A percentile compares a stretch with the other conserved stretches of the same genome.
Conservation (phyloP, 768 basidiomycete species). For the Macrolepiota albuminosa region DNA sequence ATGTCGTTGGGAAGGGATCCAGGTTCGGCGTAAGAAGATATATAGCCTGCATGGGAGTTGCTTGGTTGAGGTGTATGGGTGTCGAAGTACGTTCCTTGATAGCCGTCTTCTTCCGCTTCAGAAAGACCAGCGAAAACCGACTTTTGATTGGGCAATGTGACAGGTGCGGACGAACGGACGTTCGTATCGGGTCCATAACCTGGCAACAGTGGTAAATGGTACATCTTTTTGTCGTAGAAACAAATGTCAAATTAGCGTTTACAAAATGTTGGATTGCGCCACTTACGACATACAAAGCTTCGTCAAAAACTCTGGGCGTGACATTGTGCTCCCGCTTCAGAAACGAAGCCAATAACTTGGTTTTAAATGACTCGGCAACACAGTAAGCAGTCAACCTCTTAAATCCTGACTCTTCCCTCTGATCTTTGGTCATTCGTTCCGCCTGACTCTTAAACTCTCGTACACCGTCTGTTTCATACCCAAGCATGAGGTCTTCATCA, state of each 20-base stretch:
- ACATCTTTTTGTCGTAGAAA: constrained; percentile 51
- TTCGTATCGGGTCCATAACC: constrained; percentile 85
- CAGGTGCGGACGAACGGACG: constrained; percentile 76
- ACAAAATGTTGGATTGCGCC: not conserved
- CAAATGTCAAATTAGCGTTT: not conserved
- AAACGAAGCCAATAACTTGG: constrained; percentile 80
- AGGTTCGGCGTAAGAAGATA: constrained; percentile 41
- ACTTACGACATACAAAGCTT: constrained; percentile 88
- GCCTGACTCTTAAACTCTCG: constrained; percentile 80
- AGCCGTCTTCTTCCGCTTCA: constrained; percentile 87
- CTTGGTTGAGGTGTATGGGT: constrained; percentile 28
- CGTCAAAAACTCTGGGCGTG: constrained; percentile 80
- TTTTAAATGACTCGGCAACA: constrained; percentile 78
- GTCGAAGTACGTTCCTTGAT: constrained; percentile 81
- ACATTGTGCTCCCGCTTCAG: constrained; percentile 94
- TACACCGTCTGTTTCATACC: constrained; percentile 63
- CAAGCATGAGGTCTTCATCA: constrained; percentile 50
- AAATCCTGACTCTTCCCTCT: constrained; percentile 76
- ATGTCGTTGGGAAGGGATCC: constrained; percentile 15
- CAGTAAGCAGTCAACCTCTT: constrained; percentile 88
- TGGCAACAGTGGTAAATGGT: constrained; percentile 86
- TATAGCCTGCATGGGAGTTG: constrained; percentile 55
- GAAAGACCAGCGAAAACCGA: constrained; percentile 67
- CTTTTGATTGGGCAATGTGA: constrained; percentile 45
- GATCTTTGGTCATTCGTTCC: constrained; percentile 85